A percentile compares a stretch with the other conserved stretches of the same genome.
phyloP scores from a whole-genome alignment of 345 rosid species.

The Euclidium syriacum region DNA sequence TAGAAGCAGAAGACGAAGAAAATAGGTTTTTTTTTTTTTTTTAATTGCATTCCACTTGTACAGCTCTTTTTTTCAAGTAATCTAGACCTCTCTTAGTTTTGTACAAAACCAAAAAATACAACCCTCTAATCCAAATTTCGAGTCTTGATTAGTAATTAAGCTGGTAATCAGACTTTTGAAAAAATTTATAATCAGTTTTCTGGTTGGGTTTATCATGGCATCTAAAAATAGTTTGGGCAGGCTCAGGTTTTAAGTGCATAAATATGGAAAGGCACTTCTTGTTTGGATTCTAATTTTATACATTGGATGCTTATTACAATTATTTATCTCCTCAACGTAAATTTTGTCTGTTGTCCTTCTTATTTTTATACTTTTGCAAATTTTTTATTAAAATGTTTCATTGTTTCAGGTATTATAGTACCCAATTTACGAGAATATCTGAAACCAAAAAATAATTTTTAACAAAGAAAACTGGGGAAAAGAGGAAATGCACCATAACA shows the following conservation, averaged over 20 bases:
- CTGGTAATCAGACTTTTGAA: not conserved
- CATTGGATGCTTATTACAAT: constrained; percentile 29
- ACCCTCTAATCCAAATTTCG: not conserved
- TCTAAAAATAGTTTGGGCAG: not conserved
- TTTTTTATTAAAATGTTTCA: not conserved
- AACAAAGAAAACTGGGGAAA: not conserved
- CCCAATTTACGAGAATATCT: constrained; percentile 1
- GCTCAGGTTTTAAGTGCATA: not conserved
- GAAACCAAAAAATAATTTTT: not conserved
- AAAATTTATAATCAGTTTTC: no score
- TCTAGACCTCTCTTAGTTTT: not conserved
- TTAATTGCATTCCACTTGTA: constrained; percentile 13
- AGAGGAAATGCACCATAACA: constrained; percentile 17
- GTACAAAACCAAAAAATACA: constrained; percentile 2
- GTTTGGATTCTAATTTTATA: constrained; percentile 2
- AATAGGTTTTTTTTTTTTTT: not conserved
- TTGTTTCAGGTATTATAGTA: constrained; percentile 5
- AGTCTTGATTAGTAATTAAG: constrained; percentile 1
- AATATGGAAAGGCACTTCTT: constrained; percentile 11
- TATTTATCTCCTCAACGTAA: not conserved
- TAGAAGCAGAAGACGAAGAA: not conserved
- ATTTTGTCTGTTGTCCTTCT: not conserved
- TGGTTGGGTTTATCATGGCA: not conserved
- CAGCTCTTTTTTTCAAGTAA: not conserved
- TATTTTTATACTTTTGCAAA: not conserved